A percentile compares a stretch with the other conserved stretches of the same genome.
Conservation (phyloP, 352 stramenopile genomes). For the Pythium angustatum region DNA sequence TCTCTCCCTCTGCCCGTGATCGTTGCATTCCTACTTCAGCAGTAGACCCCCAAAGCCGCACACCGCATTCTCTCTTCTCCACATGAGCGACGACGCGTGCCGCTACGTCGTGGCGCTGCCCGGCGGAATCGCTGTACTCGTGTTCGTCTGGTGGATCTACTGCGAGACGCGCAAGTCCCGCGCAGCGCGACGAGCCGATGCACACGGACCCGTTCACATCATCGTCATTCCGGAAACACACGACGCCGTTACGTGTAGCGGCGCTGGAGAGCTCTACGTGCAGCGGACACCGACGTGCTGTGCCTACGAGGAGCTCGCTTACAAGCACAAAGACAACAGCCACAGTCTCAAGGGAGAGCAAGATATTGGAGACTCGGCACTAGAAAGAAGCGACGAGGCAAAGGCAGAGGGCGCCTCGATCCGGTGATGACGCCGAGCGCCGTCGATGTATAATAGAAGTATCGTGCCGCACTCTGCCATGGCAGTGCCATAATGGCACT, state of each 20-base stretch:
- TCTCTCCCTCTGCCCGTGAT: too few relatives aligned
- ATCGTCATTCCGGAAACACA: conserved; percentile 22
- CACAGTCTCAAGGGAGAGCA: too few relatives aligned
- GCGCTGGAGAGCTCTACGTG: neutral
- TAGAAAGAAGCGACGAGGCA: too few relatives aligned
- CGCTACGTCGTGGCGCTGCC: conserved; percentile 20
- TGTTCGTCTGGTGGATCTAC: conserved; percentile 21
- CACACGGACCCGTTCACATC: neutral
- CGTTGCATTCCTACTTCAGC: neutral
- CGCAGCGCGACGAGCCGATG: neutral
- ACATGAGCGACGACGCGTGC: conserved; percentile 4
- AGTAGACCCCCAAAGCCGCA: neutral
- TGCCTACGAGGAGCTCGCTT: conserved; percentile 1
- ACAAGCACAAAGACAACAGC: too few relatives aligned
- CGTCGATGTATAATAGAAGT: too few relatives aligned
- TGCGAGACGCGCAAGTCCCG: conserved; percentile 9
- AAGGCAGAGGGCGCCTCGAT: too few relatives aligned
- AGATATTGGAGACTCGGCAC: too few relatives aligned
- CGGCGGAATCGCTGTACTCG: conserved; percentile 19
- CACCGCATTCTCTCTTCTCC: neutral
- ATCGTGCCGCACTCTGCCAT: too few relatives aligned
- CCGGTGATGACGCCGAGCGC: too few relatives aligned
- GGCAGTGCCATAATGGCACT: too few relatives aligned
- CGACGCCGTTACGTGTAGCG: neutral
- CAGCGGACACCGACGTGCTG: neutral